These are phyloP conservation scores for Epichloe sp. DNA, from an alignment of 2,329 filamentous ascomycete genomes.

Conservation along the genomic window DNA sequence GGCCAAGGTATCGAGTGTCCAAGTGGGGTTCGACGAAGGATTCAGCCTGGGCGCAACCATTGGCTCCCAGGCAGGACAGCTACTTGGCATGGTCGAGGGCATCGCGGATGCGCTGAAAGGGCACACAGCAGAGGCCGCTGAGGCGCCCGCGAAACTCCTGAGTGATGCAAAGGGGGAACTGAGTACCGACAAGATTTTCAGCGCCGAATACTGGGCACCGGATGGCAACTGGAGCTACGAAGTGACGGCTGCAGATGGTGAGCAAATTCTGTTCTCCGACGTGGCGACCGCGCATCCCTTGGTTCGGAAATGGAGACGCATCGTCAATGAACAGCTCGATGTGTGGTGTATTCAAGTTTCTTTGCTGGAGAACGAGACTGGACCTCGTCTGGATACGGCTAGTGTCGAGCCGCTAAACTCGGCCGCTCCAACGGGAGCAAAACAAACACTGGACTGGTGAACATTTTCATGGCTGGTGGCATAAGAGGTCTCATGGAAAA, in stretches of 20 bases:
- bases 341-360: constrained; percentile 22
- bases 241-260: constrained; percentile 26
- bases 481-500: too few relatives aligned
- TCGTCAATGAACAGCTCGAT: constrained; percentile 18
- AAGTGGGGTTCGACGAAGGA: constrained; percentile 84
- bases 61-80: constrained; percentile 58
- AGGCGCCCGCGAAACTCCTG: constrained; percentile 21
- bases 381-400: constrained; percentile 14
- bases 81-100: constrained; percentile 68
- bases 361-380: constrained; percentile 21
- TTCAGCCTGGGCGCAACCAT: constrained; percentile 74
- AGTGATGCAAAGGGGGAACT: constrained; percentile 44
- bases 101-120: constrained; percentile 37
- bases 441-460: constrained; percentile 28
- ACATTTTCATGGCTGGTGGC: not conserved
- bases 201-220: constrained; percentile 48
- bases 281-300: constrained; percentile 57
- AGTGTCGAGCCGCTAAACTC: constrained; percentile 16
- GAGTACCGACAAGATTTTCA: constrained; percentile 49
- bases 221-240: constrained; percentile 62
- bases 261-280: constrained; percentile 41
- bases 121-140: constrained; percentile 13
- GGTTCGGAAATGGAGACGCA: constrained; percentile 44
- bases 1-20: constrained; percentile 65
- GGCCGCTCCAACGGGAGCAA: constrained; percentile 13